Conservation (phyloP, 768 basidiomycete species). For the Pisolithus microcarpus region DNA sequence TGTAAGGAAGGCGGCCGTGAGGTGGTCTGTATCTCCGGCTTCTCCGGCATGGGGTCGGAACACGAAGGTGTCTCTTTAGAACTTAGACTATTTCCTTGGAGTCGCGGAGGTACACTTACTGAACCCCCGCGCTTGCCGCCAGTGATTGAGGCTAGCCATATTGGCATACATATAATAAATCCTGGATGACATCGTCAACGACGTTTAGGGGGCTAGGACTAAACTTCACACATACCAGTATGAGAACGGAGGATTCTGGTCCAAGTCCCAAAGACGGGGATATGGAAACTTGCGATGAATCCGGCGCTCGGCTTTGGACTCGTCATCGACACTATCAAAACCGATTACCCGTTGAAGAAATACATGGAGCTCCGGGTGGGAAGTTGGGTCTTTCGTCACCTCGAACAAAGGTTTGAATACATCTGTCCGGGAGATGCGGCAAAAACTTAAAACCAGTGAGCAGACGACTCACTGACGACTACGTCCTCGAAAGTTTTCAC, state of each 20-base stretch:
- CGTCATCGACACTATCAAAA: conserved; percentile 98
- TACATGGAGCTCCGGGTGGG: conserved; percentile 90
- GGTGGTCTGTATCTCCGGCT: conserved; percentile 96
- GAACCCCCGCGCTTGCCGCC: conserved; percentile 82
- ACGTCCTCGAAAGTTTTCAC: conserved; percentile 88
- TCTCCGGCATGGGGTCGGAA: conserved; percentile 96
- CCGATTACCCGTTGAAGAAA: conserved; percentile 94
- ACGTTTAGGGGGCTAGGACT: background rate
- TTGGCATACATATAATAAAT: conserved; percentile 98
- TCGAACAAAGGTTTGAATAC: conserved; percentile 92
- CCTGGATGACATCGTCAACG: conserved; percentile 38
- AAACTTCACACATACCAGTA: conserved; percentile 65
- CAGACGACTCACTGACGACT: conserved; percentile 60
- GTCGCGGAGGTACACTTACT: conserved; percentile 48
- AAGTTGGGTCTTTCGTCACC: conserved; percentile 84
- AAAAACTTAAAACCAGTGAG: background rate
- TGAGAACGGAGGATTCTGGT: conserved; percentile 87
- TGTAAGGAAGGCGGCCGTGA: conserved; percentile 92
- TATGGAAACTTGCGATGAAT: conserved; percentile 93
- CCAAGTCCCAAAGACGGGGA: conserved; percentile 82
- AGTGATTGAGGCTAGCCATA: conserved; percentile 90
- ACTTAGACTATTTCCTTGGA: conserved; percentile 1
- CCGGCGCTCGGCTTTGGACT: conserved; percentile 87
- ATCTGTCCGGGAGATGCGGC: conserved; percentile 41
- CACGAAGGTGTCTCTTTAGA: conserved; percentile 78